Evolutionary conservation across 2,329 filamentous ascomycete species (phyloP).

Genomic region (Penicillium fuscoglaucum): DNA sequence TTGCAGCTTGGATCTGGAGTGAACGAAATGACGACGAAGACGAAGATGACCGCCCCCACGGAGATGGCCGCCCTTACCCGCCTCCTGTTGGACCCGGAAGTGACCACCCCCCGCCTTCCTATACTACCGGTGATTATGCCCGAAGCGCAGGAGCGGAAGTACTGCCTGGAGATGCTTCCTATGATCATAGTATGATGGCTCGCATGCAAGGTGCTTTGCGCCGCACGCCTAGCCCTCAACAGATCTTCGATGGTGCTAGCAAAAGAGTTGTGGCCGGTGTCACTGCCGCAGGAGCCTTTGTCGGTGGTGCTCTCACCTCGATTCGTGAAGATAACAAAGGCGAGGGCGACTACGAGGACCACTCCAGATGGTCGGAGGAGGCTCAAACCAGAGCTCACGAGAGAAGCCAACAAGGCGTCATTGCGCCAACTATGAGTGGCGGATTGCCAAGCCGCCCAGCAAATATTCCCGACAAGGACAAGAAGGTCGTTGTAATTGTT

Average conservation of each 20-base stretch:
- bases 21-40: slow-evolving; percentile 77
- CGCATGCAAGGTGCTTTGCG: slow-evolving; percentile 79
- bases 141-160: slow-evolving; percentile 38
- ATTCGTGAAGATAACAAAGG: slow-evolving; percentile 81
- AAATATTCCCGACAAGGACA: slow-evolving; percentile 48
- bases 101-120: slow-evolving; percentile 31
- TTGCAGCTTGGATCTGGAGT: slow-evolving; percentile 92
- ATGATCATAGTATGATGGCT: slow-evolving; percentile 65
- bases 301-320: slow-evolving; percentile 78
- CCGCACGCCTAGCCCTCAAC: slow-evolving; percentile 81
- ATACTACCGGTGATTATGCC: slow-evolving; percentile 33
- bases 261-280: slow-evolving; percentile 79
- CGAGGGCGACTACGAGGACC: slow-evolving; percentile 76
- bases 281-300: slow-evolving; percentile 76
- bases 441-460: slow-evolving; percentile 35
- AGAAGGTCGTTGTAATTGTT: slow-evolving; percentile 82
- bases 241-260: slow-evolving; percentile 80
- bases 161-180: slow-evolving; percentile 32
- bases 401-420: slow-evolving; percentile 29
- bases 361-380: slow-evolving; percentile 91
- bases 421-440: slow-evolving; percentile 31
- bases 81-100: slow-evolving; percentile 28
- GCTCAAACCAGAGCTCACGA: slow-evolving; percentile 63
- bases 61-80: slow-evolving; percentile 26
- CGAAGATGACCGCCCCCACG: slow-evolving; percentile 55